phyloP scores from a whole-genome alignment of 129 eudicot genomes.

The sunflower (Helianthus annuus) region HanXRQr2.0-SUNRISE NC_035443.2:49570793-49571292 shows the following conservation, averaged over 20 bases:
- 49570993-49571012: too few relatives aligned
- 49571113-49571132: neutral
- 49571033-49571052: too few relatives aligned
- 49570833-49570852: constrained; percentile 14
- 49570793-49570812: constrained; percentile 4
- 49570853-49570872: too few relatives aligned
- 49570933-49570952: too few relatives aligned
- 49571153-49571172: neutral
- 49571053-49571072: too few relatives aligned
- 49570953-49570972: too few relatives aligned
- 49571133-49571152: neutral
- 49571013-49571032: too few relatives aligned
- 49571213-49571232: neutral
- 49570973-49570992: too few relatives aligned
- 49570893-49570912: too few relatives aligned
- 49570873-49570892: too few relatives aligned
- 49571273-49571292: constrained; percentile 15
- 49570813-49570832: constrained; percentile 12
- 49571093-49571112: constrained; percentile 3
- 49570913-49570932: too few relatives aligned
- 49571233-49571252: constrained; percentile 30
- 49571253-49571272: constrained; percentile 24
- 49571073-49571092: too few relatives aligned
- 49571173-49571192: neutral
- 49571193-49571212: constrained; percentile 1